Base-by-base conservation (phyloP, 345 rosid genomes). In the Moringa oleifera region DNA sequence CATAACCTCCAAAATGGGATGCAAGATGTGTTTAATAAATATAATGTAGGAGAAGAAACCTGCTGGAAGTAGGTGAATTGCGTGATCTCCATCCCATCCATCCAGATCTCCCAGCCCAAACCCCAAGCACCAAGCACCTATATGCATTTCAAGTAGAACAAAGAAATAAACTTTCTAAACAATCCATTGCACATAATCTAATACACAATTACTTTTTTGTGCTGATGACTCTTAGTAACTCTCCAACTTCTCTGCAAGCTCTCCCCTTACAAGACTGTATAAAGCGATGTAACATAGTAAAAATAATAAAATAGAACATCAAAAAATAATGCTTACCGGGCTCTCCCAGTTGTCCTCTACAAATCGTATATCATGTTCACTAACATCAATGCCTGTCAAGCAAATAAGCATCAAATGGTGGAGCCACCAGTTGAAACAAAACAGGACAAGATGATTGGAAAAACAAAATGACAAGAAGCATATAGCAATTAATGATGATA, bases 61-160 rank as follows among this genome's bases (percentile, higher is more conserved):
- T 93, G 98, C 79, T 93, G 98, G 71, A 93, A 93, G 80, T 93
- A 93, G 57, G 98, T 93, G 81, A 93, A 93, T 47, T 93, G 98
- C 13, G 98, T 93, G 77, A 93, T 83, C 82, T 93, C 98, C 97
- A 93, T 93, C 67, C 98, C 98, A 78, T 93, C 98, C 98, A 93
- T 93, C 98, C 98, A 93, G 69, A 93, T 79, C 75, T 93, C 98
- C 98, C 98, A 93, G 47, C 98, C 98, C 78, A 93, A 81, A 18
- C 98, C 98, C 97, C 98, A 93, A 46, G 98, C 98, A 77, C 98
- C 98, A 67, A 93, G 93, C 65, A 93, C 98, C 98, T 93, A 71
- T 58, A 63, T 62, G 64, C 23, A 77, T 71, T 67, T 15, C 31
- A 75, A 45, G 47, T 36, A 59, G 63, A 57, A 18, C 50, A 41